Evolutionary conservation across 306 rosid genomes (phyloP), one percentile per base, ranked within the genome.

Genomic region (Casuarina cunninghamiana): DNA sequence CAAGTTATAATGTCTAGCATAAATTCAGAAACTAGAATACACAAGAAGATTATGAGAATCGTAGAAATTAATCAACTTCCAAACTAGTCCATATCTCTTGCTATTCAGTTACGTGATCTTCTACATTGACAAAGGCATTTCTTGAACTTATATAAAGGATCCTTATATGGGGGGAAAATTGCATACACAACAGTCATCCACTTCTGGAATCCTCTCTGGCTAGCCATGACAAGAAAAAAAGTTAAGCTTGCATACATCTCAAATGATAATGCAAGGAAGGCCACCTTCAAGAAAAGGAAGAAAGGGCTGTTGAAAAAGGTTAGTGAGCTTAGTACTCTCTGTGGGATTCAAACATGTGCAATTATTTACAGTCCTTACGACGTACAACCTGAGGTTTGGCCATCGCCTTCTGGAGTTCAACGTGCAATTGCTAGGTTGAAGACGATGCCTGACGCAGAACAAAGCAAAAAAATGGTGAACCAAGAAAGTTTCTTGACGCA

Each of bases 201-300:
- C 42, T 21, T 12, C 21, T 45, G 44, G 49, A 48, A 71, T 50
- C 58, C 21, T 71, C 58, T 73, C 41, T 42, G 38, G 5, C 67
- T 16, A 7, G 35, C 38, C 75, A 81, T 76, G 84, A 37, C 80
- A 26, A 75, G 80, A 71, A 61, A 71, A 43, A 71, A 76, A 72
- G 71, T 75, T 26, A 71, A 81, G 57, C 77, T 81, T 37, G 74
- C 77, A 37, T 81, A 60, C 51, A 76, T 76, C 69, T 13, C 35
- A 17, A 72, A 81, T 44, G 81, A 76, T 10, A 66, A 4, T 43
- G 48, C 74, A 32, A 81, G 84, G 17, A 81, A 81, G 58, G 63
- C 74, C 43, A 71, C 84, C 15, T 76, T 76, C 74, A 81, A 72
- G 43, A 81, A 81, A 12, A 81, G 84, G 69, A 81, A 71, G 77